Evolutionary conservation across 164 flowering plant species (phyloP), one percentile per base, ranked within the genome.

Genomic region (Stephania japonica): DNA sequence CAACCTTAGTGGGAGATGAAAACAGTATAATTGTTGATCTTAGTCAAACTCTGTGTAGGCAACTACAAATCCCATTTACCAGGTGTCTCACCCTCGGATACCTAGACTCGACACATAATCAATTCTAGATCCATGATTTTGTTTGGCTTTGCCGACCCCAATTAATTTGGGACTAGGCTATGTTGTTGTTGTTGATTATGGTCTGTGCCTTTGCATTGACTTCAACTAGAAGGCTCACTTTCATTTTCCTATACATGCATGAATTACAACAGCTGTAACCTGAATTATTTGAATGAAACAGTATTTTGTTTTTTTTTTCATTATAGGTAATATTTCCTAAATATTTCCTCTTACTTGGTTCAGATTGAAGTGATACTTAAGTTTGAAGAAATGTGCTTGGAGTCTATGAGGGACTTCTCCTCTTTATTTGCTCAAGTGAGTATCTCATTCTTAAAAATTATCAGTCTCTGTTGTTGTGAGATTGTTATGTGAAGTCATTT

Each of bases 331-430:
- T 68, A n/a, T 32, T 27, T 32, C 67, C 32, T 32, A 42, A 19
- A 42, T 68, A n/a, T 32, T 27, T 32, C 67, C 53, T 32, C 47
- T 65, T 25, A 23, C 50, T n/a, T 42, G 42, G 63, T 83, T 70
- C 90, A 95, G 98, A 88, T 95, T 76, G 99, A 95, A 79, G 90
- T 91, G 67, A 89, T 93, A 41, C 61, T 93, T 80, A 95, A 90
- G 82, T 88, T 91, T 81, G 99, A 95, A 83, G 99, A 95, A 75
- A 91, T 95, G 83, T 93, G 99, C 80, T 76, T 82, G 75, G 97
- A 90, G 76, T 87, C 88, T 49, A 79, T 83, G 1, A 94, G 78
- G 81, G 96, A 88, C 25, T 88, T 90, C 72, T 74, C 90, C 65
- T 81, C 93, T 47, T 66, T 86, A 27, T 95, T 95, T 85, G 73